Evolutionary conservation across 371 early-diverging fungal genomes (phyloP), one percentile per base, ranked within the genome.

Genomic region (Dinochytrium kinnereticum): DNA sequence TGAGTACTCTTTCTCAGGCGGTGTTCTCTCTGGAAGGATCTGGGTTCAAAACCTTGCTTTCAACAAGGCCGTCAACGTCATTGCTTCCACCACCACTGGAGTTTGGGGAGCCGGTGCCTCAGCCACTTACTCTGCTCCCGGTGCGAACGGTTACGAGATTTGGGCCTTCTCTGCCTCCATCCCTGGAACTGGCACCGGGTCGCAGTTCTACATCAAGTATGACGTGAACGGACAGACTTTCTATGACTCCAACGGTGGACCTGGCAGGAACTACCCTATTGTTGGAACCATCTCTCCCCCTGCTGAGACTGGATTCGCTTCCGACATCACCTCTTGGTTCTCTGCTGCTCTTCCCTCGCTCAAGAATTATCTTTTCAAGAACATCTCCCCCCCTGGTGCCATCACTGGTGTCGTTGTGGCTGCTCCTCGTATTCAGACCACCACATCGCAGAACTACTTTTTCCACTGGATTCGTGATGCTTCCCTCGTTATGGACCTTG

Each of bases 391-490:
- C 24, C 24, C 67, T 21, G 49, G 49, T n/a, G 28, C 67, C 10
- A 17, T 37, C 67, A n/a, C 2, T 13, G 73, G 73, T 36, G 59
- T 66, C n/a, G 73, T 72, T 21, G 55, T 28, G 1, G 73, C 73
- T 10, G 59, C 73, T 2, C 73, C 73, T 15, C 3, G 10, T 7
- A 30, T 55, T 28, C 57, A 55, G 37, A 37, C 57, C 21, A 24
- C 15, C 5, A 26, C 24, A 2, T 26, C 28, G 37, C 66, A 59
- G 0, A 40, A 72, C 68, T 72, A 72, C 73, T 38, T 66, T 31
- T 72, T 37, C 59, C 72, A 72, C 65, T 72, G 70, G 94, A 85
- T 86, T 17, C 84, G 94, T 31, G 94, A 94, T 61, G 78, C 90
- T 3, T 90, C 90, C 0, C 78, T 93, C 15, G 86, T 66, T 7